Evolutionary conservation across 768 basidiomycete species (phyloP).

Genomic region (Hydnum rufescens): DNA sequence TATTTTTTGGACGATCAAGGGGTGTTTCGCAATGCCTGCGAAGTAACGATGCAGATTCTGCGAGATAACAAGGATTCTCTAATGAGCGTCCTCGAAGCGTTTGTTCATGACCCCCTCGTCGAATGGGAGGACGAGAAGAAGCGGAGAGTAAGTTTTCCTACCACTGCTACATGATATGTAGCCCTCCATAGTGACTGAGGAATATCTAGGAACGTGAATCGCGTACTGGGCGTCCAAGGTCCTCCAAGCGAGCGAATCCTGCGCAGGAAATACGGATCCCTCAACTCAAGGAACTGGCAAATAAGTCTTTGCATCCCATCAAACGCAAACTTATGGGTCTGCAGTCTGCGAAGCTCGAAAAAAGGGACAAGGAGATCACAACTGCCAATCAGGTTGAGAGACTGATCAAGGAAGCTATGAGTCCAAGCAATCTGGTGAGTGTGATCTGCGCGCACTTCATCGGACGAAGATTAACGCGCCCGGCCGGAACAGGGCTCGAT

Average conservation of each 20-base stretch:
- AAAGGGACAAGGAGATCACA: constrained; percentile 29
- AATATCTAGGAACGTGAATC: background rate
- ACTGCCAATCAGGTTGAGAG: constrained; percentile 73
- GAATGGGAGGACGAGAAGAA: constrained; percentile 83
- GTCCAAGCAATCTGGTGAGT: constrained; percentile 45
- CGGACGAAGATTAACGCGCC: background rate
- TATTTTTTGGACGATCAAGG: constrained; percentile 28
- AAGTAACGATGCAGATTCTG: constrained; percentile 72
- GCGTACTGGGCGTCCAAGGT: background rate
- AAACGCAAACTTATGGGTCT: constrained; percentile 49
- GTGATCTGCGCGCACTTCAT: constrained; percentile 12
- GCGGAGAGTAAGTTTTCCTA: constrained; percentile 28
- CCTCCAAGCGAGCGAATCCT: no score
- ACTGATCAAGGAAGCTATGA: constrained; percentile 77
- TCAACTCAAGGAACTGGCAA: constrained; percentile 44
- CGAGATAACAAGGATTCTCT: constrained; percentile 81
- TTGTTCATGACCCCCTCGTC: constrained; percentile 89
- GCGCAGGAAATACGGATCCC: no score
- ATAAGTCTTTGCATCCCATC: constrained; percentile 60
- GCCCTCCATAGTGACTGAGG: no score
- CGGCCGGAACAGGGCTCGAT: constrained; percentile 48
- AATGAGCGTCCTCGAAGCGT: constrained; percentile 91
- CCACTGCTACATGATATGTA: no score
- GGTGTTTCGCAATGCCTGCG: constrained; percentile 77
- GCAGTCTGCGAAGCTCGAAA: constrained; percentile 1